A percentile compares a stretch with the other conserved stretches of the same genome.
Evolutionary conservation across 257 asterid species (phyloP).

Genomic region (Ilex asprella): DNA sequence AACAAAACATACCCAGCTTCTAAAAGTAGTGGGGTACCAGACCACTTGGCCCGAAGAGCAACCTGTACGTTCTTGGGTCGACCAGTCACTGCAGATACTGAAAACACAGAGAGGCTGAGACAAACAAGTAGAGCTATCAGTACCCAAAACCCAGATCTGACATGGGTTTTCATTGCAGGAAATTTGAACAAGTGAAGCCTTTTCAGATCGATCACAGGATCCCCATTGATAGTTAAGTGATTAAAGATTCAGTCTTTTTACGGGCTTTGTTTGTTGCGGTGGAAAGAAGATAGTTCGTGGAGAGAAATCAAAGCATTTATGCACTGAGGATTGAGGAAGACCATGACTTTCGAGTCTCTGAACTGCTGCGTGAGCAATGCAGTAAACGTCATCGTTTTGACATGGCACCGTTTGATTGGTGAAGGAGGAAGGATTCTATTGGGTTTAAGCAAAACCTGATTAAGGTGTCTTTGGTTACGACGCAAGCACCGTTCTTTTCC

Average conservation of each 20-base stretch:
- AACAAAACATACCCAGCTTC: constrained; percentile 80
- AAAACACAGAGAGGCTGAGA: constrained; percentile 27
- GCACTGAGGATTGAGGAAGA: not conserved
- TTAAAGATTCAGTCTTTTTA: constrained; percentile 11
- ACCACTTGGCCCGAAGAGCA: constrained; percentile 95
- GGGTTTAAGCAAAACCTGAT: no score
- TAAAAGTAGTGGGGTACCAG: constrained; percentile 82
- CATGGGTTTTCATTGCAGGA: constrained; percentile 44
- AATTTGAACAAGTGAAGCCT: constrained; percentile 22
- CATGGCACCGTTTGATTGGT: not conserved
- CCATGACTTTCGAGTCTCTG: not conserved
- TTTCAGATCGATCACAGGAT: constrained; percentile 23
- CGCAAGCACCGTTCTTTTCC: no score
- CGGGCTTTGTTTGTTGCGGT: no score
- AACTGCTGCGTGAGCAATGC: not conserved
- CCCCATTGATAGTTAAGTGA: constrained; percentile 21
- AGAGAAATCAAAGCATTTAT: no score
- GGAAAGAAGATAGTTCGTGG: no score
- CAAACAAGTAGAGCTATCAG: constrained; percentile 33
- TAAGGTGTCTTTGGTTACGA: no score
- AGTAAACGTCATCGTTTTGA: not conserved
- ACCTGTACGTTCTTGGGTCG: constrained; percentile 94
- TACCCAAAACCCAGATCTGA: constrained; percentile 59
- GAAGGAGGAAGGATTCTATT: no score
- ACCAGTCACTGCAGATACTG: constrained; percentile 48